Evolutionary conservation across 2,329 filamentous ascomycete genomes (phyloP).

Genomic region (Exophiala spinifera): DNA sequence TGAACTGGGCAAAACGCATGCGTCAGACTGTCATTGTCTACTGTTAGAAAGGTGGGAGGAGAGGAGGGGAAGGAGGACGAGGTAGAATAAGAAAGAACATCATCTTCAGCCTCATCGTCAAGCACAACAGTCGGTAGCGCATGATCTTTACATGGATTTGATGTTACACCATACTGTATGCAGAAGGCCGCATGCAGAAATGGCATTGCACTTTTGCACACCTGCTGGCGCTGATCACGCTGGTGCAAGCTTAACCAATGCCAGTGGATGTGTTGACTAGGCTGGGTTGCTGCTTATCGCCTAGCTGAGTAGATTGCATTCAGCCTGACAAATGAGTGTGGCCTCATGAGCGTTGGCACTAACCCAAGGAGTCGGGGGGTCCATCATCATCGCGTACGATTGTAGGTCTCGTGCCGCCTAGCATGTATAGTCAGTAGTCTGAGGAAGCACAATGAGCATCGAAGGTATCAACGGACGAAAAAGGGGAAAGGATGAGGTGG

Average conservation of each 20-base stretch:
- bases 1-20: background rate
- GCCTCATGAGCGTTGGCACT: background rate
- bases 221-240: background rate
- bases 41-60: no score
- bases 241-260: background rate
- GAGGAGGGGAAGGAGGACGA: background rate
- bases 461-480: no score
- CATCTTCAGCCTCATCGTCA: background rate
- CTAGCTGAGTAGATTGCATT: background rate
- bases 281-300: background rate
- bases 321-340: background rate
- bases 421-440: no score
- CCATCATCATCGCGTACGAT: no score
- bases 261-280: background rate
- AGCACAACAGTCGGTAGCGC: background rate
- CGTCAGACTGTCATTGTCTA: no score
- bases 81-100: background rate
- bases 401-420: no score
- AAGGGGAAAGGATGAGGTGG: no score
- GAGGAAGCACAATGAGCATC: no score
- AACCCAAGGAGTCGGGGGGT: background rate
- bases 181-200: background rate
- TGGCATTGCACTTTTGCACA: background rate
- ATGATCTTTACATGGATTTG: background rate
- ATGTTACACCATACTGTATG: background rate